A percentile compares a stretch with the other conserved stretches of the same genome.
phyloP scores from a whole-genome alignment of 164 flowering plant species.

The Tetrastigma voinierianum region DNA sequence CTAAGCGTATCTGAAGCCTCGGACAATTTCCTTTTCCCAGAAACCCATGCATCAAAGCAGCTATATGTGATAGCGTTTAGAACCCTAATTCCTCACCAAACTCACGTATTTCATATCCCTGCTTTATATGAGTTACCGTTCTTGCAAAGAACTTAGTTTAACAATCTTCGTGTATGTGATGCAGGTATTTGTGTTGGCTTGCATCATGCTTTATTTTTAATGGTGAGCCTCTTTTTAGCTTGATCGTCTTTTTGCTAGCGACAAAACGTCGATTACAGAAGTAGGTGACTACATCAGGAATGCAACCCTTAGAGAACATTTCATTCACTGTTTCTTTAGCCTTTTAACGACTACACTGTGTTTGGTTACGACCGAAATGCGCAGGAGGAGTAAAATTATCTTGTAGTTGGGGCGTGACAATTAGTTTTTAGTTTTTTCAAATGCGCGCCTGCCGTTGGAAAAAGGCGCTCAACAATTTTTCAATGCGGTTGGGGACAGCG shows the following conservation, averaged over 20 bases:
- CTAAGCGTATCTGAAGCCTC: slow-evolving; percentile 74
- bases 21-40: no score
- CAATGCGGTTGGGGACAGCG: no score
- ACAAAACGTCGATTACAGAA: slow-evolving; percentile 62
- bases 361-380: no score
- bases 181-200: slow-evolving; percentile 88
- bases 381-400: no score
- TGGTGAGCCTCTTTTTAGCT: slow-evolving; percentile 76
- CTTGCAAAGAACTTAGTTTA: slow-evolving; percentile 78
- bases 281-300: no score
- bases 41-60: slow-evolving; percentile 86
- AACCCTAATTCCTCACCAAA: slow-evolving; percentile 89
- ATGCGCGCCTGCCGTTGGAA: no score
- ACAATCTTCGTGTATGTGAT: slow-evolving; percentile 73
- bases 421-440: no score
- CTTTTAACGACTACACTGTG: no score
- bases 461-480: no score
- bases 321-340: slow-evolving; percentile 67
- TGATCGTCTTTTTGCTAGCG: slow-evolving; percentile 58
- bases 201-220: slow-evolving; percentile 78
- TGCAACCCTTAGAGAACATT: no score
- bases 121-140: slow-evolving; percentile 76
- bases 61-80: slow-evolving; percentile 79
- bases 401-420: no score
- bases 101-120: slow-evolving; percentile 74